phyloP scores from a whole-genome alignment of 2,329 filamentous ascomycete species.

The Didymellaceae sp. region DNA sequence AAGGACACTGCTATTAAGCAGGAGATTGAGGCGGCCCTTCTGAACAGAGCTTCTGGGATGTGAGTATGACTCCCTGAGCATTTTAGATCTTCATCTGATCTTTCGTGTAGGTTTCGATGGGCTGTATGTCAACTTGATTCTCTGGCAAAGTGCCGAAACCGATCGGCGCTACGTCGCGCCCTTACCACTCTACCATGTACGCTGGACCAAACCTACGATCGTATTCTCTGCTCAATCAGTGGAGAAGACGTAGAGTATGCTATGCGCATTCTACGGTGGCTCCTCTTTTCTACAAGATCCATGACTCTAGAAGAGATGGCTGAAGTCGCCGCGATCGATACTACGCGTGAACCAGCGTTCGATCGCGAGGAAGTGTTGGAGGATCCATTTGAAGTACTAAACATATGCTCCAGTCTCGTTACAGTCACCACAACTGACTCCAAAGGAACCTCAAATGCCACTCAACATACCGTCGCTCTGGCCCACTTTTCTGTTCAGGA shows the following conservation, averaged over 20 bases:
- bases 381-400: slow-evolving; percentile 40
- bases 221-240: slow-evolving; percentile 31
- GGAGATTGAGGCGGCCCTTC: slow-evolving; percentile 42
- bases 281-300: slow-evolving; percentile 31
- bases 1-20: slow-evolving; percentile 31
- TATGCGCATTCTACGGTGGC: slow-evolving; percentile 33
- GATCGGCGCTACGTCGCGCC: slow-evolving; percentile 22
- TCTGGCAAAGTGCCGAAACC: slow-evolving; percentile 28
- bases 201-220: slow-evolving; percentile 38
- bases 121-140: slow-evolving; percentile 34
- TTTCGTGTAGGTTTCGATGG: slow-evolving; percentile 34
- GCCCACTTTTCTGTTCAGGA: slow-evolving; percentile 48
- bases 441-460: not conserved
- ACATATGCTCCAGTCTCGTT: slow-evolving; percentile 44
- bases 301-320: slow-evolving; percentile 32
- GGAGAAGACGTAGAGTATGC: slow-evolving; percentile 26
- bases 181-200: slow-evolving; percentile 31
- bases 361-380: slow-evolving; percentile 43
- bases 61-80: slow-evolving; percentile 10
- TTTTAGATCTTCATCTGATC: slow-evolving; percentile 11
- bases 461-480: slow-evolving; percentile 21
- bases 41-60: slow-evolving; percentile 34
- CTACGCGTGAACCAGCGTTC: slow-evolving; percentile 34
- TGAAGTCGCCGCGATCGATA: slow-evolving; percentile 37
- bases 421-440: slow-evolving; percentile 22